A percentile compares a stretch with the other conserved stretches of the same genome.
These are phyloP conservation scores for Flaveria sonorensis DNA, from an alignment of 129 eudicot species.

Conservation along the genomic window DNA sequence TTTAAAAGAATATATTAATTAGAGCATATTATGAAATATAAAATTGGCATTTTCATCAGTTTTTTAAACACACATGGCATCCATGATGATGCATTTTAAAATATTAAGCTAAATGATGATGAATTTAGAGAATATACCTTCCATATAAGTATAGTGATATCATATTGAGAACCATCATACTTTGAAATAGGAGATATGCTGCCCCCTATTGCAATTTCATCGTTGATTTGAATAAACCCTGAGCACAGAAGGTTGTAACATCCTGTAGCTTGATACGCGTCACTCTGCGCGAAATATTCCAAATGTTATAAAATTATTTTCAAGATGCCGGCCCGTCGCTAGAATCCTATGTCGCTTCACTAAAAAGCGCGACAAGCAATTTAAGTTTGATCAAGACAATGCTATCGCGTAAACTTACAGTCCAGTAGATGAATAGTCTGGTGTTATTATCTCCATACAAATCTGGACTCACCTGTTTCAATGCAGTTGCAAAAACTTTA, in stretches of 20 bases:
- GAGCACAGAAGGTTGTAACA: slow-evolving; percentile 91
- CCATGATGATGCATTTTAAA: background rate
- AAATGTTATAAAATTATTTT: background rate
- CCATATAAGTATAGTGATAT: slow-evolving; percentile 80
- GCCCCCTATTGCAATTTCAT: slow-evolving; percentile 81
- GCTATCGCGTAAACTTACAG: slow-evolving; percentile 51
- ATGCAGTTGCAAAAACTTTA: background rate
- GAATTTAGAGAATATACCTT: slow-evolving; percentile 49
- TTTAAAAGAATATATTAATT: slow-evolving; percentile 7
- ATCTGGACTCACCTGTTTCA: slow-evolving; percentile 81
- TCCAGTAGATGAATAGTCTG: slow-evolving; percentile 94
- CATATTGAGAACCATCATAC: slow-evolving; percentile 66
- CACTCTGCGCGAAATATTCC: slow-evolving; percentile 61
- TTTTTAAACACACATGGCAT: background rate
- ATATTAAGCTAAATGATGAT: slow-evolving; percentile 9
- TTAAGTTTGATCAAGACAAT: background rate
- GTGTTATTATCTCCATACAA: slow-evolving; percentile 89
- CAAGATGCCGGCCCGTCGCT: background rate
- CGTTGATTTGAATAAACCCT: slow-evolving; percentile 75
- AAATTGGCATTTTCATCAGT: background rate
- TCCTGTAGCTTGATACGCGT: slow-evolving; percentile 95
- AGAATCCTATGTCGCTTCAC: slow-evolving; percentile 13
- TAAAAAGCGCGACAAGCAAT: background rate
- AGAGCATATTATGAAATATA: background rate
- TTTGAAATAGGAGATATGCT: slow-evolving; percentile 68